These are phyloP conservation scores for Neurospora sp. DNA, from an alignment of 495 filamentous ascomycete species.

Conservation along the genomic window DNA sequence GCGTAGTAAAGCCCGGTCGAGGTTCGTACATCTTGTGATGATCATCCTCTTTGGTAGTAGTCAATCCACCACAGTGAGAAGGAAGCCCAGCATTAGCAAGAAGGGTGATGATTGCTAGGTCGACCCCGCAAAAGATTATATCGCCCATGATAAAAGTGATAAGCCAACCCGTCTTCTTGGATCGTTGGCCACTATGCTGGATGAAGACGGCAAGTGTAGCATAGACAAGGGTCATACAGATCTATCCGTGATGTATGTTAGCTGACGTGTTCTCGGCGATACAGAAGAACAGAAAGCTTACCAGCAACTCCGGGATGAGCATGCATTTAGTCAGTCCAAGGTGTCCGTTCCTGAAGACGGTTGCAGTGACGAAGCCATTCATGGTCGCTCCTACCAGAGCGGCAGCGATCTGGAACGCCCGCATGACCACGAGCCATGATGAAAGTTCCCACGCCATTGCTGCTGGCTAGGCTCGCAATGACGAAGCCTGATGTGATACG, in stretches of 20 bases:
- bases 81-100: slow-evolving; percentile 27
- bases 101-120: slow-evolving; percentile 22
- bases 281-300: slow-evolving; percentile 11
- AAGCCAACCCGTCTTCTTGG: slow-evolving; percentile 15
- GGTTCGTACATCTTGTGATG: slow-evolving; percentile 3
- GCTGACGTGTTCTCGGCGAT: not conserved
- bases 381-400: slow-evolving; percentile 18
- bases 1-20: slow-evolving; percentile 7
- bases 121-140: slow-evolving; percentile 15
- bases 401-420: slow-evolving; percentile 21
- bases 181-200: slow-evolving; percentile 19
- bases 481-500: not conserved
- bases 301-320: slow-evolving; percentile 27
- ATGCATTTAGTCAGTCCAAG: slow-evolving; percentile 19
- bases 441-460: slow-evolving; percentile 23
- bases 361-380: slow-evolving; percentile 29
- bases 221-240: slow-evolving; percentile 23
- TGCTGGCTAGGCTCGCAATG: slow-evolving; percentile 1
- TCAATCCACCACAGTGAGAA: slow-evolving; percentile 25
- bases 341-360: slow-evolving; percentile 13
- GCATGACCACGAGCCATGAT: slow-evolving; percentile 24
- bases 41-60: not conserved
- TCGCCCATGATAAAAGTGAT: slow-evolving; percentile 20
- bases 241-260: slow-evolving; percentile 11
- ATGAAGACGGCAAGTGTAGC: slow-evolving; percentile 22